phyloP scores from a whole-genome alignment of 2,329 filamentous ascomycete species.

The Ceratocystis cacaofunesta region DNA sequence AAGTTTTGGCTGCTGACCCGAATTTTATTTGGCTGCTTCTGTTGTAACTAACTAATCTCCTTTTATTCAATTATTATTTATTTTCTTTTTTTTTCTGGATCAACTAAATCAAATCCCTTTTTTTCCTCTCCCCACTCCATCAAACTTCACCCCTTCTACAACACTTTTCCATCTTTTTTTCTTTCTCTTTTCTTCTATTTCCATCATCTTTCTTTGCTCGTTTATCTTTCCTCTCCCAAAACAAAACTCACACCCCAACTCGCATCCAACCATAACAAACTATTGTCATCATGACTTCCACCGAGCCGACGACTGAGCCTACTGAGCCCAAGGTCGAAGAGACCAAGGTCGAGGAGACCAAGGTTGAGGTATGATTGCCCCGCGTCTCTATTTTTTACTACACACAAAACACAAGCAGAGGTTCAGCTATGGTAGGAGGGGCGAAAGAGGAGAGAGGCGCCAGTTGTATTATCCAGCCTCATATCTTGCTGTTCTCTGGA shows the following conservation, averaged over 20 bases:
- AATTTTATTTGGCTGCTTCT: not conserved
- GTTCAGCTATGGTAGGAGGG: not conserved
- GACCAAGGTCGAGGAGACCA: constrained; percentile 20
- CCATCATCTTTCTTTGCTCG: not conserved
- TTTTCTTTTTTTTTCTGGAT: not conserved
- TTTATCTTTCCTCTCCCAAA: not conserved
- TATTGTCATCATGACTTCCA: constrained; percentile 31
- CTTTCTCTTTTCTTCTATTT: not conserved
- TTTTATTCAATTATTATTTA: not conserved
- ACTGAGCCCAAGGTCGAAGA: constrained; percentile 28
- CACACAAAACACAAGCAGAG: not conserved
- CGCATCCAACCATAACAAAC: not conserved
- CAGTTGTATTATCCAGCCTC: not conserved
- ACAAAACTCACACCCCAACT: not conserved
- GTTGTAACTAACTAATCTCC: not conserved
- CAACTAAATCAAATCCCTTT: not conserved
- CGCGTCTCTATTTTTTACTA: constrained; percentile 17
- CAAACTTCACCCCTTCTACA: not conserved
- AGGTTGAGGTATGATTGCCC: constrained; percentile 20
- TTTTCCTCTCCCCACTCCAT: constrained; percentile 1
- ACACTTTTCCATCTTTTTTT: not conserved
- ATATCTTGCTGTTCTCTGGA: not conserved
- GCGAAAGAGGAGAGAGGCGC: not conserved
- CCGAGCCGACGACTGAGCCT: constrained; percentile 37
- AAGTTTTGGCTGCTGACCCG: not conserved